Evolutionary conservation across 2,329 filamentous ascomycete genomes (phyloP), one percentile per base, ranked within the genome.

Genomic region (Ophiostoma sp.): DNA sequence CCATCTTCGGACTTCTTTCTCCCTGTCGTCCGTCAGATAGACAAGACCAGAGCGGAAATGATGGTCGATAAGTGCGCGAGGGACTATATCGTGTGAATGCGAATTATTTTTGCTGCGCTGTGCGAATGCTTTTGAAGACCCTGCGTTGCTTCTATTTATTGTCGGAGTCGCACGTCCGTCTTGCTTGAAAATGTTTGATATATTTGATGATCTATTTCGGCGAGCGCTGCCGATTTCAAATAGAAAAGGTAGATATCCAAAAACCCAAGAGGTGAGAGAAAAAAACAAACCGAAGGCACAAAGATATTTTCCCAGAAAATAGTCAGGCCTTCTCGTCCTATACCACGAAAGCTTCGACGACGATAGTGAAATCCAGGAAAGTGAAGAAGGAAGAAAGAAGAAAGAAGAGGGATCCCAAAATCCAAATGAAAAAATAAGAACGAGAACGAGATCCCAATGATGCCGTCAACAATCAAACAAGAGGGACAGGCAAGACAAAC

Each of bases 61-160:
- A 55, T 55, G 48, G 11, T 55, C 66, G 17, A 28, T 12, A 33
- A 7, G 7, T 59, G 2, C 25, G 42, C 64, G 64, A 52, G 8
- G 48, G 66, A 69, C 66, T 69, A 69, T 69, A 69, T 69, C 31
- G 66, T 9, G n/a, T 39, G 19, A 48, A 39, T 7, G 45, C 19
- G 19, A 52, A 25, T 8, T 2, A 6, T 15, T 52, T 52, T 9
- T 25, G 31, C 11, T 17, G 66, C 48, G 48, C 5, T 5, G 22
- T 9, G n/a, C 6, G 1, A 17, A 2, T 15, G 22, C 39, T 7
- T 45, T 17, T 28, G 19, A 25, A 4, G 4, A 2, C n/a, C n/a
- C 2, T 64, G n/a, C 1, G 28, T n/a, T 50, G 42, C 17, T 31
- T 19, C 17, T 33, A 8, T 4, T 19, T 11, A 2, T 4, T 33